phyloP scores from a whole-genome alignment of 2,329 filamentous ascomycete species.

The Fusarium burgessii region DNA sequence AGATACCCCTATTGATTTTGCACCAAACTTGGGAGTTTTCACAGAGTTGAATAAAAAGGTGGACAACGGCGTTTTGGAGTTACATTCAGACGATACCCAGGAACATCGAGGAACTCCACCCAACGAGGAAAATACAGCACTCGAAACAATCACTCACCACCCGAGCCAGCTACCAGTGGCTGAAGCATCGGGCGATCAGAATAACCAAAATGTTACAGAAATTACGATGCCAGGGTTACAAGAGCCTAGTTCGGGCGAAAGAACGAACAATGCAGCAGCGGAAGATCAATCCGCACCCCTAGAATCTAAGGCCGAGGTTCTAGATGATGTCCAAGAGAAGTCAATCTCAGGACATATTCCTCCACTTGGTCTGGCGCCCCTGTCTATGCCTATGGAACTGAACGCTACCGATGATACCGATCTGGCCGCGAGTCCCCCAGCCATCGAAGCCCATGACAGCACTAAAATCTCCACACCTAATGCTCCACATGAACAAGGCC shows the following conservation, averaged over 20 bases:
- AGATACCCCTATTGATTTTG: slow-evolving; percentile 55
- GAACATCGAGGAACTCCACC: slow-evolving; percentile 33
- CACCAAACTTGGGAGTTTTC: slow-evolving; percentile 48
- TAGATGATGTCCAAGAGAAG: slow-evolving; percentile 16
- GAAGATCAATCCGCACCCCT: slow-evolving; percentile 7
- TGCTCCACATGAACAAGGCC: slow-evolving; percentile 16
- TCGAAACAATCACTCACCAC: slow-evolving; percentile 36
- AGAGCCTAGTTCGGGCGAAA: slow-evolving; percentile 22
- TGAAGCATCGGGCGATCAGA: slow-evolving; percentile 24
- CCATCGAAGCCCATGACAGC: slow-evolving; percentile 3
- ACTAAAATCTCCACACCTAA: slow-evolving; percentile 8
- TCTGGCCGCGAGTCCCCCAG: slow-evolving; percentile 2
- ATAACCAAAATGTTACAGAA: slow-evolving; percentile 30
- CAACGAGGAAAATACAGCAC: slow-evolving; percentile 42
- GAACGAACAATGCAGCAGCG: slow-evolving; percentile 15
- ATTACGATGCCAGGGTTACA: slow-evolving; percentile 41
- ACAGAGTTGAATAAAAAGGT: slow-evolving; percentile 43
- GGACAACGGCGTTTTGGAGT: slow-evolving; percentile 46
- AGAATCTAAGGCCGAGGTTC: slow-evolving; percentile 25
- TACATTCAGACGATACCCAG: slow-evolving; percentile 46
- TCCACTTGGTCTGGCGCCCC: not conserved
- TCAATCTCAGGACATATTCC: not conserved
- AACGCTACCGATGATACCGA: slow-evolving; percentile 2
- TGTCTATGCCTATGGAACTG: not conserved
- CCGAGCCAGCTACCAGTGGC: slow-evolving; percentile 19